Conservation (phyloP, 805 yeast species). For the Saccharomyces paradoxus region DNA sequence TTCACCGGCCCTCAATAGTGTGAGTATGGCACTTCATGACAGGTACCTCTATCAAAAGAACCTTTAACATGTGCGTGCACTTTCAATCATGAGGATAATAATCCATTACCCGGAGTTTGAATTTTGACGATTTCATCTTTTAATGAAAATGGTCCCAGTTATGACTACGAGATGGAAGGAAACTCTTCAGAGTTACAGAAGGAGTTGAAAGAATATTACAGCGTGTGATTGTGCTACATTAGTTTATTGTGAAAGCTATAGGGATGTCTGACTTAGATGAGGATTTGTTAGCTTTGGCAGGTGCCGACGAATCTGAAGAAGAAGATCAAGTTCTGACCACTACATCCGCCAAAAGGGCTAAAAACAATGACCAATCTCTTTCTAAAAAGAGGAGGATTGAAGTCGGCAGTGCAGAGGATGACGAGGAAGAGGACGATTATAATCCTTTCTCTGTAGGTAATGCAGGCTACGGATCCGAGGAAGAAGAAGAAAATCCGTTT, state of each 20-base stretch:
- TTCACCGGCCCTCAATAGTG: background rate
- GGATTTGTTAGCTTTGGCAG: conserved; percentile 93
- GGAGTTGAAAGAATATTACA: background rate
- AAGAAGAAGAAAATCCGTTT: conserved; percentile 59
- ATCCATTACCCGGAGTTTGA: background rate
- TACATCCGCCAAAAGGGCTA: conserved; percentile 20
- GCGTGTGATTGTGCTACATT: background rate
- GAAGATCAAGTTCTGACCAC: conserved; percentile 30
- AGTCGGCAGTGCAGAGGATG: conserved; percentile 24
- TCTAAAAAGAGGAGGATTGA: conserved; percentile 31
- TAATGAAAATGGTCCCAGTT: background rate
- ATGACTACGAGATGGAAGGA: background rate
- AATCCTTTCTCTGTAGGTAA: conserved; percentile 27
- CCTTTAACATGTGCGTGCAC: background rate
- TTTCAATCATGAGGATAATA: background rate
- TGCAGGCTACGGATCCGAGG: conserved; percentile 25
- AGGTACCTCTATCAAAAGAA: too few relatives aligned
- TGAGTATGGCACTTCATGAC: background rate
- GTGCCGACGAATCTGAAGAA: conserved; percentile 47
- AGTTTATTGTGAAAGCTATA: background rate
- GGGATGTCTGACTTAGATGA: conserved; percentile 83
- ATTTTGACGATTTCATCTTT: background rate
- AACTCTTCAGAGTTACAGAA: background rate
- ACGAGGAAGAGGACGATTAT: conserved; percentile 37
- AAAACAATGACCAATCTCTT: conserved; percentile 22